phyloP scores from a whole-genome alignment of 208 protist genomes.

The Trichomonas tenax region DNA sequence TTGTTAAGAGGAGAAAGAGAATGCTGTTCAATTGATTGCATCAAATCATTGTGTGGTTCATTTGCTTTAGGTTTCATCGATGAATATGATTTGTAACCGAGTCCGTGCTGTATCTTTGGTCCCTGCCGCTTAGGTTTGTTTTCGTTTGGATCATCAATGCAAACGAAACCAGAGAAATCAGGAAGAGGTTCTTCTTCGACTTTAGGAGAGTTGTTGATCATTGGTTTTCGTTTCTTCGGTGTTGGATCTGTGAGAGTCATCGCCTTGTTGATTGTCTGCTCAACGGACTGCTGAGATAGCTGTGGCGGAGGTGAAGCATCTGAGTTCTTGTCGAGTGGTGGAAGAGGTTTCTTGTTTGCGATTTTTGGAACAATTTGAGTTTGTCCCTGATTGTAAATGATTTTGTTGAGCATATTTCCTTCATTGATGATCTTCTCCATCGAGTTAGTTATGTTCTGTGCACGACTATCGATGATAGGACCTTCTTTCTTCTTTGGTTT shows the following conservation, averaged over 20 bases:
- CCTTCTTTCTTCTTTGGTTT: neutral
- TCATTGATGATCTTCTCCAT: neutral
- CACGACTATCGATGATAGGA: neutral
- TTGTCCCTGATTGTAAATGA: neutral
- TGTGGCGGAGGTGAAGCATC: too few species aligned
- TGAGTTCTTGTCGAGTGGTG: neutral
- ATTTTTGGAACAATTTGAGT: neutral
- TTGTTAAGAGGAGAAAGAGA: neutral
- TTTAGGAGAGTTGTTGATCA: neutral
- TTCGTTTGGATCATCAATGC: neutral
- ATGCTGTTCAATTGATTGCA: neutral
- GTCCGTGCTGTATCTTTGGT: neutral
- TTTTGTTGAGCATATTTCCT: neutral
- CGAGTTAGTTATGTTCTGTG: neutral
- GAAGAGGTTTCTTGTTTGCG: neutral
- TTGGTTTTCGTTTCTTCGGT: neutral
- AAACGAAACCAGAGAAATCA: neutral
- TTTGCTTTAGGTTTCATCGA: neutral
- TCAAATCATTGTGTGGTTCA: neutral
- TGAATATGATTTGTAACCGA: neutral
- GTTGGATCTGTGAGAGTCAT: neutral
- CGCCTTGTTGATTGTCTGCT: too few species aligned
- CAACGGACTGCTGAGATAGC: too few species aligned
- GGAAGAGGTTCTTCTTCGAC: neutral
- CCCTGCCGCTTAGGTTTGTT: neutral